Conservation (phyloP, 148 eudicot genomes). For the Rhododendron mucronatum region DNA sequence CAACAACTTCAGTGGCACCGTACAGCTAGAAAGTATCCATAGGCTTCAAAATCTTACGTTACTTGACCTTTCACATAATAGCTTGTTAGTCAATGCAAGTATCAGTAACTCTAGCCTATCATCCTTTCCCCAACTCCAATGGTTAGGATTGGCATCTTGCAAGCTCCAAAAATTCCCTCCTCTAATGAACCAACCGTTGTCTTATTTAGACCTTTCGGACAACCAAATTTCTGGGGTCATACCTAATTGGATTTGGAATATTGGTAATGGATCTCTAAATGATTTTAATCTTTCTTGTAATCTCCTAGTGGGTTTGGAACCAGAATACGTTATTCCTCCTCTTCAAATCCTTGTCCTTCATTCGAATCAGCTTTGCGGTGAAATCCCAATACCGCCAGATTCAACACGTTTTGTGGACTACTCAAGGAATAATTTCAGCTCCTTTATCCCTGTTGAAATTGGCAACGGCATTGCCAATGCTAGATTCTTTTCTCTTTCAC, state of each 20-base stretch:
- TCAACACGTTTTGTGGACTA: conserved; percentile 24
- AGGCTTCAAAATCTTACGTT: conserved; percentile 17
- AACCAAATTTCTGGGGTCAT: conserved; percentile 32
- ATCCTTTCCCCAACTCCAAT: conserved; percentile 15
- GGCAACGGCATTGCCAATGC: not conserved
- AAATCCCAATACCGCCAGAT: conserved; percentile 27
- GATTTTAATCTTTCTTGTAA: conserved; percentile 38
- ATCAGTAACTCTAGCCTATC: not conserved
- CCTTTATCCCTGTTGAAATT: conserved; percentile 21
- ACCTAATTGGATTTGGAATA: conserved; percentile 37
- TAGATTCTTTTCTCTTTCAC: conserved; percentile 27
- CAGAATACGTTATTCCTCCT: conserved; percentile 7
- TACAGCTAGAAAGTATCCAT: conserved; percentile 14
- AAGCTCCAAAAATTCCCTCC: conserved; percentile 26
- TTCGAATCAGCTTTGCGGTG: conserved; percentile 39
- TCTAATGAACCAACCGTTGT: conserved; percentile 21
- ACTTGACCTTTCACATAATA: conserved; percentile 34
- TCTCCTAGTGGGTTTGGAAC: conserved; percentile 21
- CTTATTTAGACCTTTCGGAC: conserved; percentile 28
- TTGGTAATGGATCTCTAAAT: conserved; percentile 20
- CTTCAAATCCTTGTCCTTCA: conserved; percentile 31
- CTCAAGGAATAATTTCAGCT: conserved; percentile 30
- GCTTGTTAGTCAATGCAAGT: conserved; percentile 12
- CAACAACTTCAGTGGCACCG: conserved; percentile 33
- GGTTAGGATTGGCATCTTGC: conserved; percentile 35